Conservation (phyloP, 805 yeast genomes). For the Tetrapisispora namnaoensis region DNA sequence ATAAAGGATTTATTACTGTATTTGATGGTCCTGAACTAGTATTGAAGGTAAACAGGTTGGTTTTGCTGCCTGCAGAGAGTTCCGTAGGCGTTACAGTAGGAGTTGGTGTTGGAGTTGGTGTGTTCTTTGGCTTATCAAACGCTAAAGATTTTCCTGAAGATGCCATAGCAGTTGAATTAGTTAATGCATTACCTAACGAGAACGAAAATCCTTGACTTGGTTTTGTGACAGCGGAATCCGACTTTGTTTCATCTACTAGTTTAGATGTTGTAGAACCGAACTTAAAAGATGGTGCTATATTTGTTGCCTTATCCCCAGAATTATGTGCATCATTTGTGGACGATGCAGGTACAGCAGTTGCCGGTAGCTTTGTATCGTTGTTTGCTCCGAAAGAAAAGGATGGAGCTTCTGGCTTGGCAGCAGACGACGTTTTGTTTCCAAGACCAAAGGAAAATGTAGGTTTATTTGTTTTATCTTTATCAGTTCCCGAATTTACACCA, state of each 20-base stretch:
- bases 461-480: conserved; percentile 1
- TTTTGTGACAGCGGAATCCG: neutral
- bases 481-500: neutral
- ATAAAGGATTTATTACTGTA: neutral
- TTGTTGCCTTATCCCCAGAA: conserved; percentile 1
- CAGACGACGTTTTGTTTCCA: neutral
- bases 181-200: neutral
- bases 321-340: conserved; percentile 20
- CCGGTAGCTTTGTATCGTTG: conserved; percentile 6
- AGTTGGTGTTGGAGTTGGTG: neutral
- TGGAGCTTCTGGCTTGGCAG: neutral
- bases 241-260: neutral
- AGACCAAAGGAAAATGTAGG: conserved; percentile 10
- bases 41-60: conserved; percentile 1
- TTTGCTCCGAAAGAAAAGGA: neutral
- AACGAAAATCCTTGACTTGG: conserved; percentile 5
- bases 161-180: conserved; percentile 3
- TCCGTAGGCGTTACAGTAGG: conserved; percentile 1
- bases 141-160: conserved; percentile 1
- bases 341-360: neutral
- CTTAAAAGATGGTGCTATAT: neutral
- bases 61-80: neutral
- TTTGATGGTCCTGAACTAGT: neutral
- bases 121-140: conserved; percentile 6
- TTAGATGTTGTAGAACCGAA: conserved; percentile 21